phyloP scores from a whole-genome alignment of 495 filamentous ascomycete genomes.

The Tuber borchii region DNA sequence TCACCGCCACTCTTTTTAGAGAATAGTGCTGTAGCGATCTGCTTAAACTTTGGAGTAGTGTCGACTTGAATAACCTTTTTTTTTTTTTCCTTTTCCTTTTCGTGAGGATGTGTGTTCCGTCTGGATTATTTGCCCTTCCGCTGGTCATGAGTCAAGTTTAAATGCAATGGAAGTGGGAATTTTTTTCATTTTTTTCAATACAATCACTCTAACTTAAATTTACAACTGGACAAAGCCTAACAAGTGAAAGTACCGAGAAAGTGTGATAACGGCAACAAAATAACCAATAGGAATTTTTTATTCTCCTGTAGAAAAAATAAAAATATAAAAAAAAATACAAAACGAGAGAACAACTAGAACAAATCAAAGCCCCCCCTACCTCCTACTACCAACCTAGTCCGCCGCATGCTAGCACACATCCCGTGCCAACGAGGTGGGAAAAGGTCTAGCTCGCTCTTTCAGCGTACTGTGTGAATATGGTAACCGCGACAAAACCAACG shows the following conservation, averaged over 20 bases:
- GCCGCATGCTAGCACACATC: neutral
- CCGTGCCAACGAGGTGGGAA: constrained; percentile 1
- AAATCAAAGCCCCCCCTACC: neutral
- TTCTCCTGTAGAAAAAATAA: no score
- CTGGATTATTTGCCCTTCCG: neutral
- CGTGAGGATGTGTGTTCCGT: neutral
- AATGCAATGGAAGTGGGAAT: neutral
- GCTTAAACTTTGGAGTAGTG: neutral
- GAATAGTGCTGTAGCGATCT: neutral
- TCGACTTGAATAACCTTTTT: neutral
- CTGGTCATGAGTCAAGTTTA: constrained; percentile 2
- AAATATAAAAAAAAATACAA: neutral
- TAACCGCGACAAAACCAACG: neutral
- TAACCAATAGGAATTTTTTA: neutral
- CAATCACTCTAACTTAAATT: neutral
- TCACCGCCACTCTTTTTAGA: neutral
- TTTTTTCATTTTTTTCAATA: neutral
- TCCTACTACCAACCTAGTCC: neutral
- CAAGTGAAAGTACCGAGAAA: neutral
- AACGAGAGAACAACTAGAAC: neutral
- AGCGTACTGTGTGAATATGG: neutral
- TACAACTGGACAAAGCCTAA: neutral
- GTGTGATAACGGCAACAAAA: neutral
- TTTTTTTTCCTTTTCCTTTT: neutral
- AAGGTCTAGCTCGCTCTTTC: neutral